Conservation (phyloP, 495 filamentous ascomycete species). For the Neurospora hispaniola region DNA sequence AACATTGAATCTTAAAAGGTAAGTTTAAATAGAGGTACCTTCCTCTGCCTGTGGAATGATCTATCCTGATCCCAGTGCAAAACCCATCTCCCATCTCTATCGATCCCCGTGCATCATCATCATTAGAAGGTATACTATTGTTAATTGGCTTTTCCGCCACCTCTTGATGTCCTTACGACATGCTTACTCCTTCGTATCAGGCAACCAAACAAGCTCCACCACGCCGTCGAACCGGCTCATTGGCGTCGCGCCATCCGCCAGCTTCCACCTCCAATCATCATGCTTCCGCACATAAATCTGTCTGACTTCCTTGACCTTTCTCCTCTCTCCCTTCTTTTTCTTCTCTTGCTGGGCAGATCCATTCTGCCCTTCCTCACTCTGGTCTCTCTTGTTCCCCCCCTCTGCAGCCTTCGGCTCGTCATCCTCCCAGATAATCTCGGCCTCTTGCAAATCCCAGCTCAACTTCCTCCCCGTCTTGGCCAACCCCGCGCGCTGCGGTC, state of each 20-base stretch:
- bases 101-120: background rate
- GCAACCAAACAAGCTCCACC: slow-evolving; percentile 43
- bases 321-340: background rate
- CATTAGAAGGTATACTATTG: background rate
- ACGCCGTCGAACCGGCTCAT: slow-evolving; percentile 40
- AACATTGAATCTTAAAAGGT: background rate
- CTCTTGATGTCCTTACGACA: background rate
- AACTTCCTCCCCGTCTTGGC: slow-evolving; percentile 40
- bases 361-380: background rate
- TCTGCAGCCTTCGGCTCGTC: background rate
- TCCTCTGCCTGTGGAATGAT: background rate
- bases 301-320: slow-evolving; percentile 23
- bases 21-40: background rate
- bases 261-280: slow-evolving; percentile 39
- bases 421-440: slow-evolving; percentile 15
- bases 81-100: background rate
- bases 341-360: background rate
- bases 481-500: slow-evolving; percentile 37
- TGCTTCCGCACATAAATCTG: slow-evolving; percentile 38
- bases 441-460: slow-evolving; percentile 43
- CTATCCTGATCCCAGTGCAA: background rate
- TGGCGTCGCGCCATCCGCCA: slow-evolving; percentile 23
- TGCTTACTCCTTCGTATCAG: slow-evolving; percentile 4
- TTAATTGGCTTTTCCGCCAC: background rate
- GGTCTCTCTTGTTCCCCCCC: background rate